Percentiles rank a stretch among this genome's conserved stretches.
Evolutionary conservation across 441 rosid genomes (phyloP).

Genomic region (Erodium trifolium): DNA sequence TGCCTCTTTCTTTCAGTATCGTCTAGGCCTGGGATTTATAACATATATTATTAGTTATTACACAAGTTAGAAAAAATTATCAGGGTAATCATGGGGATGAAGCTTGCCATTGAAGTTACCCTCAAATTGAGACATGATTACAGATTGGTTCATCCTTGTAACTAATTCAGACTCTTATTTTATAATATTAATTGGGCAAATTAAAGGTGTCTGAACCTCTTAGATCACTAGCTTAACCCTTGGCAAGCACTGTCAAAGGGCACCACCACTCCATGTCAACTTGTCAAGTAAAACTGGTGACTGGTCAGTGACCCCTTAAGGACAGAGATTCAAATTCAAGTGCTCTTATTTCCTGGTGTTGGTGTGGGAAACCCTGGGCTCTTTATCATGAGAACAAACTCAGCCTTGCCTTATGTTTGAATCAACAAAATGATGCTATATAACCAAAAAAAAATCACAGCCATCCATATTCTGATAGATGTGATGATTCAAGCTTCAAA

Average conservation of each 20-base stretch:
- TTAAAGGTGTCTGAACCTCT: not conserved
- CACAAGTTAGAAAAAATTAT: not conserved
- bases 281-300: not conserved
- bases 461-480: too few relatives aligned
- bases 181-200: not conserved
- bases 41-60: not conserved
- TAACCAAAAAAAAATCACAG: not conserved
- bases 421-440: slow-evolving; percentile 3
- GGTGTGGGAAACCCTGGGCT: not conserved
- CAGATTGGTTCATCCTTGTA: not conserved
- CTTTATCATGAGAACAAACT: not conserved
- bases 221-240: not conserved
- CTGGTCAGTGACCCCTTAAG: not conserved
- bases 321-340: not conserved
- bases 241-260: too few relatives aligned
- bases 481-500: not conserved
- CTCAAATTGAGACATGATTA: not conserved
- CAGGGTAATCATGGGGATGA: not conserved
- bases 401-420: not conserved
- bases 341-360: not conserved
- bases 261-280: not conserved
- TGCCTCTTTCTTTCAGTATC: not conserved
- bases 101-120: not conserved
- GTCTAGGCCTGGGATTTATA: slow-evolving; percentile 1
- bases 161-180: slow-evolving; percentile 1